Conservation (phyloP, 1,284 basidiomycete species). For the Naganishia liquefaciens region DNA sequence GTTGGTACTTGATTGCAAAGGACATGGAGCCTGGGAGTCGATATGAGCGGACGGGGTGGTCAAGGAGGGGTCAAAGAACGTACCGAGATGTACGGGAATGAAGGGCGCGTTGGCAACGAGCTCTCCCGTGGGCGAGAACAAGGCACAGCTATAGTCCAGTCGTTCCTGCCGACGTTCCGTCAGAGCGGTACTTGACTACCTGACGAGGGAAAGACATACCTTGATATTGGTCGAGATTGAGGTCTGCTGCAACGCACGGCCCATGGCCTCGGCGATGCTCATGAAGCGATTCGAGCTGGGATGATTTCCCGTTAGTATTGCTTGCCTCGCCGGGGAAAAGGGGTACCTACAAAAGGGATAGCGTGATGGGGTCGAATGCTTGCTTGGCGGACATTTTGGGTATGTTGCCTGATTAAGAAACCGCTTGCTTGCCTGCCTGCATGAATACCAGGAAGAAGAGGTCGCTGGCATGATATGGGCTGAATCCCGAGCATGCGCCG, state of each 20-base stretch:
- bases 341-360: conserved; percentile 30
- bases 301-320: background rate
- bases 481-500: no score
- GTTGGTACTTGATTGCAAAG: conserved; percentile 78
- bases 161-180: conserved; percentile 37
- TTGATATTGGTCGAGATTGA: conserved; percentile 36
- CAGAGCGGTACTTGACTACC: background rate
- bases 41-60: background rate
- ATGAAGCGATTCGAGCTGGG: conserved; percentile 37
- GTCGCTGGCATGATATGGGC: no score
- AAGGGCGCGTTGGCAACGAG: conserved; percentile 60
- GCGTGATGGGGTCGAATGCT: conserved; percentile 27
- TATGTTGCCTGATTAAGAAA: no score
- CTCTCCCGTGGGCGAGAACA: conserved; percentile 57
- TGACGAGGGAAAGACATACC: background rate
- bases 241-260: conserved; percentile 35
- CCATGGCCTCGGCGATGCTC: conserved; percentile 42
- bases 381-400: conserved; percentile 9
- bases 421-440: no score
- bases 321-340: no score
- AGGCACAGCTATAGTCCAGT: conserved; percentile 56
- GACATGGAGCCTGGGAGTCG: conserved; percentile 31
- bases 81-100: conserved; percentile 58
- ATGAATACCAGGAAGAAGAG: no score
- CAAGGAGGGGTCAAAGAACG: background rate